These are phyloP conservation scores for Botrytis aclada DNA, from an alignment of 2,329 filamentous ascomycete genomes.

Conservation along the genomic window DNA sequence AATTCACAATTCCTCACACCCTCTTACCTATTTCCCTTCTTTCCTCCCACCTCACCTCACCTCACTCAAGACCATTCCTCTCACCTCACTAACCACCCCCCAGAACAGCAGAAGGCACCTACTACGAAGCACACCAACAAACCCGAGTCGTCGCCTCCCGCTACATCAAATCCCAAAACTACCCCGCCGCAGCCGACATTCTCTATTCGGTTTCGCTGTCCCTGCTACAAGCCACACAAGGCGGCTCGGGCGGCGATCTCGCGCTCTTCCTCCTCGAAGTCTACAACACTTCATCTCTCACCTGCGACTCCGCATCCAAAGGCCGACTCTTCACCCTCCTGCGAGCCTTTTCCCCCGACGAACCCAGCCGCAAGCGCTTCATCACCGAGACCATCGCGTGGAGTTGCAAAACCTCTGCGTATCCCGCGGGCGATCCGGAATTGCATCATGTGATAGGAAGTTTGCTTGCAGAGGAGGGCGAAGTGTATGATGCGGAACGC, in stretches of 20 bases:
- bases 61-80: neutral
- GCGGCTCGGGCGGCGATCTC: constrained; percentile 87
- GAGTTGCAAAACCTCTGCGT: constrained; percentile 58
- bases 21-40: neutral
- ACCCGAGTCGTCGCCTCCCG: constrained; percentile 91
- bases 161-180: constrained; percentile 86
- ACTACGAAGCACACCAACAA: constrained; percentile 98
- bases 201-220: constrained; percentile 80
- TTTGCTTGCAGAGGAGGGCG: constrained; percentile 88
- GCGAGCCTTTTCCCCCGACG: constrained; percentile 73
- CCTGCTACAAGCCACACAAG: constrained; percentile 87
- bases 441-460: constrained; percentile 88
- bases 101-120: constrained; percentile 86
- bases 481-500: constrained; percentile 88
- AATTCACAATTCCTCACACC: constrained; percentile 38
- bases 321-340: constrained; percentile 75
- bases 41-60: constrained; percentile 21
- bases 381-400: constrained; percentile 79
- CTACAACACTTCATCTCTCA: constrained; percentile 81
- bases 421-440: constrained; percentile 88
- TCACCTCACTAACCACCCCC: constrained; percentile 17
- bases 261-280: constrained; percentile 85
- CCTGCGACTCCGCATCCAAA: constrained; percentile 70
- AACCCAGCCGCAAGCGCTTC: constrained; percentile 91
- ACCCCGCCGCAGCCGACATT: constrained; percentile 80